Evolutionary conservation across 2,329 filamentous ascomycete genomes (phyloP).

Genomic region (Acarospora socialis): DNA sequence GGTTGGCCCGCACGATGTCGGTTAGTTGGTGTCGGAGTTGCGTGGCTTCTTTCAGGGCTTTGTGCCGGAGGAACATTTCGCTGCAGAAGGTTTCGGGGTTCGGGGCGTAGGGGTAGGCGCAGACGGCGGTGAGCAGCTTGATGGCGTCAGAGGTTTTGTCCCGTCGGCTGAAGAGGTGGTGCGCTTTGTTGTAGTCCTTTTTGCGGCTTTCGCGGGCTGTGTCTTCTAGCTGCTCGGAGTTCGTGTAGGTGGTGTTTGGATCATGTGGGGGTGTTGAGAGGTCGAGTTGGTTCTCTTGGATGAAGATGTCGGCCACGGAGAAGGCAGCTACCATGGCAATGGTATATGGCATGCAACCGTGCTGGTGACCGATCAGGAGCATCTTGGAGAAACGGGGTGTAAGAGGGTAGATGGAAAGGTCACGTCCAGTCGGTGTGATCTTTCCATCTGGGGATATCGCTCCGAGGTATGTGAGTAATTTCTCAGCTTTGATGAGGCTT

Average conservation of each 20-base stretch:
- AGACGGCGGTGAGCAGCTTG: slow-evolving; percentile 77
- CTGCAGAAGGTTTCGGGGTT: slow-evolving; percentile 58
- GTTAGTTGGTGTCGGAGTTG: slow-evolving; percentile 75
- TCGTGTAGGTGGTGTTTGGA: slow-evolving; percentile 36
- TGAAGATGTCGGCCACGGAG: slow-evolving; percentile 75
- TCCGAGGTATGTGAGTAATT: slow-evolving; percentile 69
- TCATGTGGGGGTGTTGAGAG: slow-evolving; percentile 36
- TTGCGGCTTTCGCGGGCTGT: slow-evolving; percentile 52
- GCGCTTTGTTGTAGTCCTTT: slow-evolving; percentile 54
- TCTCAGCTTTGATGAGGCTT: slow-evolving; percentile 70
- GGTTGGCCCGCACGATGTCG: slow-evolving; percentile 61
- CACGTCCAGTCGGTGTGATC: slow-evolving; percentile 64
- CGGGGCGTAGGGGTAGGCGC: slow-evolving; percentile 66
- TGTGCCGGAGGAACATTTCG: slow-evolving; percentile 71
- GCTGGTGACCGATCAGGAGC: slow-evolving; percentile 70
- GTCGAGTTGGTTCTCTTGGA: slow-evolving; percentile 66
- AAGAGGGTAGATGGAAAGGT: slow-evolving; percentile 78
- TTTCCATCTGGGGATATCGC: slow-evolving; percentile 59
- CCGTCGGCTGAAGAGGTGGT: slow-evolving; percentile 63
- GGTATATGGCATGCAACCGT: slow-evolving; percentile 70
- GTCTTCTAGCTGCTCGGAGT: slow-evolving; percentile 57
- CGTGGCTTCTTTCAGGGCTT: slow-evolving; percentile 72
- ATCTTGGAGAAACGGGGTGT: slow-evolving; percentile 86
- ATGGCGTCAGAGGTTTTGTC: slow-evolving; percentile 79
- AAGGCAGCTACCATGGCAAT: slow-evolving; percentile 79